Evolutionary conservation across 345 rosid species (phyloP).

Genomic region (Camelina laxa): DNA sequence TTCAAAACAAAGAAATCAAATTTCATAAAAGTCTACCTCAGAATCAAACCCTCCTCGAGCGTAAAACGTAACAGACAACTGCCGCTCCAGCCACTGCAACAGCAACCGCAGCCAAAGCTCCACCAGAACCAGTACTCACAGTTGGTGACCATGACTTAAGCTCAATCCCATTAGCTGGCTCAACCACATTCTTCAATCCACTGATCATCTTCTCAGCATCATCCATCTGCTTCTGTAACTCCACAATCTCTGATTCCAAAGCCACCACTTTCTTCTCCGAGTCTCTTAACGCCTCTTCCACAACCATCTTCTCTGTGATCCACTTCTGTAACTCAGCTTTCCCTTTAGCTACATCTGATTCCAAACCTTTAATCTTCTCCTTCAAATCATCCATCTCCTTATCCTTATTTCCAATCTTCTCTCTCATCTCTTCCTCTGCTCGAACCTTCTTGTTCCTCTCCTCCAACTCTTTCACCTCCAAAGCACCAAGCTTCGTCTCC

Average conservation of each 20-base stretch:
- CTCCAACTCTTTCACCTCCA: constrained; percentile 64
- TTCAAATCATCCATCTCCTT: constrained; percentile 48
- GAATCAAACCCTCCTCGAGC: constrained; percentile 51
- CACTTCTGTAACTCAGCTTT: constrained; percentile 47
- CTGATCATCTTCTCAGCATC: constrained; percentile 52
- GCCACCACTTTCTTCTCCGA: constrained; percentile 48
- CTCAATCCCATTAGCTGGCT: constrained; percentile 49
- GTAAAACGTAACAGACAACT: constrained; percentile 54
- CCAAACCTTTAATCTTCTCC: constrained; percentile 52
- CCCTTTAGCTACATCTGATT: constrained; percentile 39
- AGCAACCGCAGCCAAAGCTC: constrained; percentile 55
- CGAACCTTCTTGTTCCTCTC: constrained; percentile 62
- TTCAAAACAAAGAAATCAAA: constrained; percentile 9
- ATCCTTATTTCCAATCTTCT: constrained; percentile 56
- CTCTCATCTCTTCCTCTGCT: constrained; percentile 71
- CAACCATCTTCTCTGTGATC: constrained; percentile 47
- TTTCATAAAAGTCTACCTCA: constrained; percentile 3
- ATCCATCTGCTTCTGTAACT: constrained; percentile 50
- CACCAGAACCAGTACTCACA: constrained; percentile 51
- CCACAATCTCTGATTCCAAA: constrained; percentile 50
- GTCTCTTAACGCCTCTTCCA: constrained; percentile 47
- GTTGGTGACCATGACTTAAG: constrained; percentile 30
- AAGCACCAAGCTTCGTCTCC: constrained; percentile 64
- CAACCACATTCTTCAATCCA: constrained; percentile 57
- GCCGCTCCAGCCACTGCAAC: constrained; percentile 55